Base-by-base conservation (phyloP, 805 yeast species). In the Deakozyma indianensis region DNA sequence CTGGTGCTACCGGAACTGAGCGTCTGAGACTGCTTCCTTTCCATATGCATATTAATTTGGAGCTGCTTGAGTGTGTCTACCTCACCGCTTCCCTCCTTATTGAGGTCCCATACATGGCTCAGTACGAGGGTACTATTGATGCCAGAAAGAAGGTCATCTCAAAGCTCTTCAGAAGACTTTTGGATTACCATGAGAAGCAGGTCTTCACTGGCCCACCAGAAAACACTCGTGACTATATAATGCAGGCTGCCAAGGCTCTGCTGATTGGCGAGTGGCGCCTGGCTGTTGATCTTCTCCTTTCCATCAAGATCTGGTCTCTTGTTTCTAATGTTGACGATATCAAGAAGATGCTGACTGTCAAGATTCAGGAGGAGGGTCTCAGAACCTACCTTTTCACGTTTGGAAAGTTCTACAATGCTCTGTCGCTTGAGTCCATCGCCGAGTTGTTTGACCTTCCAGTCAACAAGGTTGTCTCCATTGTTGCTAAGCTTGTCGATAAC, bases 171-270 rank as follows among this genome's bases (percentile, higher is more conserved):
- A 81, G 90, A 66, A 79, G 94, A 61, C 77, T 83, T 63, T 74
- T 92, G 54, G 97, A 92, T 62, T 83, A 81, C 69, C 87, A 84
- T 60, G 96, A 88, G 61, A 82, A 90, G 66, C 95, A 88, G 64
- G 82, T 82, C 47, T 92, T 90, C 73, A 85, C 86, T 51, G 98
- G 97, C 41, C 98, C 98, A 42, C 95, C 97, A 45, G 98, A 92
- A 68, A 85, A 88, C 63, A 83, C 94, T 41, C 81, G 94, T 58
- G 99, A 92, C 64, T 84, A 77, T 65, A 80, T 92, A 55, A 80
- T 90, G 73, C 84, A 83, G 63, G 95, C 96, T 43, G 94, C 96
- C 38, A 80, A 80, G 65, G 77, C 85, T 25, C 76, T 92, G 64
- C 84, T 83, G 61, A 75, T 74, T 55, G 96, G 96, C 53, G 85